Percentiles rank a stretch among this genome's conserved stretches.
phyloP scores from a whole-genome alignment of 106 monocot genomes.

The Dendrobium catenatum region DNA sequence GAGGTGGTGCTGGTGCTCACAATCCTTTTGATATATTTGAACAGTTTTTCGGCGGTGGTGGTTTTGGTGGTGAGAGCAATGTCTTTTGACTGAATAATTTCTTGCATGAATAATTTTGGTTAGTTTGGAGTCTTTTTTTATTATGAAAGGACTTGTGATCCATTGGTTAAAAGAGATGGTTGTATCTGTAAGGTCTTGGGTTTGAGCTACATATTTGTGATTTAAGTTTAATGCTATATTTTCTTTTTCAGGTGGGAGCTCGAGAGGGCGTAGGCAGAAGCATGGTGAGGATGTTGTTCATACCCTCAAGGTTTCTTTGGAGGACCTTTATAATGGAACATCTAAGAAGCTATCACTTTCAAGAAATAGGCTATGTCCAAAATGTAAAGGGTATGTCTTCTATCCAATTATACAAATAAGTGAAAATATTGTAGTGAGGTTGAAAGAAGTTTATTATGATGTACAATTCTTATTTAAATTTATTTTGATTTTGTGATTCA shows the following conservation, averaged over 20 bases:
- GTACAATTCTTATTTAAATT: neutral
- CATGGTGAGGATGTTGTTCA: constrained; percentile 48
- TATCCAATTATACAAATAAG: neutral
- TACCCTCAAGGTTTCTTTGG: constrained; percentile 41
- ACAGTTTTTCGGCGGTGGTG: constrained; percentile 25
- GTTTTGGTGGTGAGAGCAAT: constrained; percentile 25
- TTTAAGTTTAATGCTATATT: neutral
- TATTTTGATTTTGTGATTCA: neutral
- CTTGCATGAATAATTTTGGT: neutral
- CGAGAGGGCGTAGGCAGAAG: constrained; percentile 40
- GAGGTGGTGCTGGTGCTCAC: constrained; percentile 23
- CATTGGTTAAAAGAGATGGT: too few species aligned
- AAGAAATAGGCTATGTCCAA: constrained; percentile 40
- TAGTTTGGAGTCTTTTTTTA: neutral
- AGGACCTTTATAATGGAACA: constrained; percentile 59
- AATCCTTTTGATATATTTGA: constrained; percentile 41
- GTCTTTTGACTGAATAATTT: neutral
- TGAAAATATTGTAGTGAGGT: neutral
- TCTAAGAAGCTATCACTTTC: constrained; percentile 42
- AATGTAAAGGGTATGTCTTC: constrained; percentile 50
- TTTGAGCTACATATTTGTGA: too few species aligned
- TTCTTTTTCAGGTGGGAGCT: constrained; percentile 32
- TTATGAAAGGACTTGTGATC: too few species aligned
- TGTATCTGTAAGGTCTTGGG: too few species aligned
- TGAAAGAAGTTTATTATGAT: neutral